Base-by-base conservation (phyloP, 2,329 filamentous ascomycete genomes). In the Rutstroemia sp. region DNA sequence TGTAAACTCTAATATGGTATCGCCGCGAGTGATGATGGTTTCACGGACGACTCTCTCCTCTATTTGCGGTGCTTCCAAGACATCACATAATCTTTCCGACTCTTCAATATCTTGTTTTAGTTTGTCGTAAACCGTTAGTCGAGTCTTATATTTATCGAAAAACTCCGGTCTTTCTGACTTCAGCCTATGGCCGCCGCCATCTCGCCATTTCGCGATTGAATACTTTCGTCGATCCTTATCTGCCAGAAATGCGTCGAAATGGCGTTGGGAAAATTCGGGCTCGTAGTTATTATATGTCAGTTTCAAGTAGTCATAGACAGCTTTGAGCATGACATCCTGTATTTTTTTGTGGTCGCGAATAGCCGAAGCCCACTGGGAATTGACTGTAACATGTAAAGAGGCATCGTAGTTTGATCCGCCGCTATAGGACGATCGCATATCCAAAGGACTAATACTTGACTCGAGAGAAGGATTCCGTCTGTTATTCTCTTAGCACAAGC, bases 1-100 rank as follows among this genome's bases (percentile, higher is more conserved):
- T 54, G 74, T 70, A 58, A 81, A 81, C 58, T 81, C 78, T 34
- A 81, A 70, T 25, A 81, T 72, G 2, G 72, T 72, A 58, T 81
- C 77, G 6, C 79, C 78, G 1, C 70, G 69, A 0, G 73, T 70
- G 51, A 81, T 76, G 38, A 68, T 64, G 44, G 70, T 72, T 53
- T 80, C 77, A 16, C 71, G 67, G 8, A 77, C 68, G 0, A 64
- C 65, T 48, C 73, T 68, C 16, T 70, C 71, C 2, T 71, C 70
- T 0, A 72, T 69, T 27, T 74, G 73, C 8, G 71, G 73, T 0
- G 73, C 73, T 58, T 76, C 72, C 1, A 68, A 71, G 1, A 70
- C 64, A 16, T 74, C 70, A 2, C 78, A 65, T 0, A 78, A 65
- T n/a, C 69, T 68, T 5, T 70, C 69, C 4, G 76, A 64, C 0